Evolutionary conservation across 176 grass and related monocot genomes (phyloP), one percentile per base, ranked within the genome.

Genomic region (Eragrostis nindensis): DNA sequence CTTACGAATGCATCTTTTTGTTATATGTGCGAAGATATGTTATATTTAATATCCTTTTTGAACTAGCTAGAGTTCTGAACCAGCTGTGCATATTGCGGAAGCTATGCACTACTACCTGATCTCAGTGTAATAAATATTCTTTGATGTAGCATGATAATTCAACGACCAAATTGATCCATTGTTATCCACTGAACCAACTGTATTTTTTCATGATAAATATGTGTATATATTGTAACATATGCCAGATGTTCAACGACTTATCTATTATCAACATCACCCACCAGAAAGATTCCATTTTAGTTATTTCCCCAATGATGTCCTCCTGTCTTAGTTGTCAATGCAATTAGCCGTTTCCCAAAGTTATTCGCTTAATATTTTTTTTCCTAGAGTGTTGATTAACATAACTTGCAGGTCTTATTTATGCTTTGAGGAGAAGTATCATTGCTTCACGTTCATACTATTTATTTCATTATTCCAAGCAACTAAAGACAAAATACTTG

Each of bases 211-310:
- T 68, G 9, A 43, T 24, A 67, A 24, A 68, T 24, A 70, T 24
- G 12, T 24, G 12, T 14, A 22, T 26, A 25, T 27, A 11, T 32
- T 63, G 27, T 29, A 63, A 63, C 12, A 2, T 63, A 48, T 49
- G 1, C 25, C 45, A 50, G 26, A 15, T 30, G 69, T 50, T 71
- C 69, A 71, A 29, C 45, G n/a, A 30, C 45, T 50, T 16, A 26
- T 36, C 29, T 64, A 64, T 18, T 52, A 66, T 27, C 29, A 49
- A 50, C 27, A 71, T 30, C 46, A 32, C 30, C 8, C 44, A 50
- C 45, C 24, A 27, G n/a, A 69, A 44, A 69, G 66, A 45, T 69
- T 69, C 66, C 66, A 24, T 25, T 67, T 44, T 69, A 44, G 25
- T 45, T 45, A 25, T 40, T 26, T 25, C 22, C 22, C 67, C 21